A percentile compares a stretch with the other conserved stretches of the same genome.
phyloP scores from a whole-genome alignment of 164 flowering plant genomes.

The Vitis rupestris region DNA sequence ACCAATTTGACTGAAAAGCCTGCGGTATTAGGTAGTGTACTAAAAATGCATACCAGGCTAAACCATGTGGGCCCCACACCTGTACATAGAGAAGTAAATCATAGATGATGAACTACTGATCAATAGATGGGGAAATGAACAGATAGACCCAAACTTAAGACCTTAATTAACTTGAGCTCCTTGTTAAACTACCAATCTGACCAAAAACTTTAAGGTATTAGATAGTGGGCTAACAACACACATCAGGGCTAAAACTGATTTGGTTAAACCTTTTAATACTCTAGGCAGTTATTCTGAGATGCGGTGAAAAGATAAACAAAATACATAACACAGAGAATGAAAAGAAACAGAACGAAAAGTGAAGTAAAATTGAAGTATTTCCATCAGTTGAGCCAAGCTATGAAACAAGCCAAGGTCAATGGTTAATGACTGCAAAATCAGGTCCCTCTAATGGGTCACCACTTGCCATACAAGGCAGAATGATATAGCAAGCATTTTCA shows the following conservation, averaged over 20 bases:
- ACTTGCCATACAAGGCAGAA: neutral
- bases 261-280: neutral
- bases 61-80: neutral
- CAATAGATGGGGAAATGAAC: too few relatives aligned
- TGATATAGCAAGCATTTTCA: neutral
- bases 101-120: too few relatives aligned
- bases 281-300: neutral
- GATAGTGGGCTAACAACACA: neutral
- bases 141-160: neutral
- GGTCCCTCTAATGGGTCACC: neutral
- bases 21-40: too few relatives aligned
- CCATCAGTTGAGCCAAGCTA: neutral
- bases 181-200: neutral
- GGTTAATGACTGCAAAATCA: neutral
- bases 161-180: neutral
- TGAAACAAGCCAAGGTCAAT: neutral
- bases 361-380: neutral
- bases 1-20: too few relatives aligned
- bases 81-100: neutral
- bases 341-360: too few relatives aligned
- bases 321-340: neutral
- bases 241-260: neutral
- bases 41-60: too few relatives aligned
- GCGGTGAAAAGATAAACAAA: neutral
- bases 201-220: neutral